These are phyloP conservation scores for Tolypocladium amazonense DNA, from an alignment of 2,329 filamentous ascomycete species.

Conservation along the genomic window DNA sequence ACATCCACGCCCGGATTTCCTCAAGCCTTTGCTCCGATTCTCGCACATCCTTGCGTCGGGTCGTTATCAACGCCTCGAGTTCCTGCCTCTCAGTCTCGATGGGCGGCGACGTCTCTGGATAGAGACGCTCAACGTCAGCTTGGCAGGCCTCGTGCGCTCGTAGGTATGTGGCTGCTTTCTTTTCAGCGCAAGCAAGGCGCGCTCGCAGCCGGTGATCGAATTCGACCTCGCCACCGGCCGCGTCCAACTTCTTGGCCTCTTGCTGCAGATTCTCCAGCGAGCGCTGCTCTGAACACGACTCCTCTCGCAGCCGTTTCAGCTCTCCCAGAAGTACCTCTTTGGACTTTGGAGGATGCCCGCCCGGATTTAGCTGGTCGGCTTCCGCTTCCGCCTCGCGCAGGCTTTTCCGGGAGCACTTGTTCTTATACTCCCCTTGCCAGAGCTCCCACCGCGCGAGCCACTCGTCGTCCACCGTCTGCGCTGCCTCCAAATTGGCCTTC, in stretches of 20 bases:
- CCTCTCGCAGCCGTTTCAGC: neutral
- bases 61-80: neutral
- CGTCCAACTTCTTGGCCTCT: neutral
- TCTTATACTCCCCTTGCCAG: neutral
- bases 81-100: neutral
- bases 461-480: neutral
- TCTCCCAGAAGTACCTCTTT: neutral
- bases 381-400: neutral
- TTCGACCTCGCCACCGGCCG: neutral
- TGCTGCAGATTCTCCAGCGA: neutral
- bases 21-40: neutral
- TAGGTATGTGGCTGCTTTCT: neutral
- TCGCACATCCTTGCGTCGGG: rapidly evolving
- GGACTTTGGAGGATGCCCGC: neutral
- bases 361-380: neutral
- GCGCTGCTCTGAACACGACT: neutral
- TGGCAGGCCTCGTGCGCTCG: neutral
- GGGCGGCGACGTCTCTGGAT: neutral
- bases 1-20: neutral
- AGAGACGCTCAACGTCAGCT: neutral
- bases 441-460: neutral
- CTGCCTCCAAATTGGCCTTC: neutral
- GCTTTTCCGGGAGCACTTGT: no score
- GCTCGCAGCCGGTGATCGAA: neutral
- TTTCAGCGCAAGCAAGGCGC: neutral